Percentiles rank a stretch among this genome's conserved stretches.
Conservation (phyloP, 2,329 filamentous ascomycete species). For the Arthrobotrys sinensis region DNA sequence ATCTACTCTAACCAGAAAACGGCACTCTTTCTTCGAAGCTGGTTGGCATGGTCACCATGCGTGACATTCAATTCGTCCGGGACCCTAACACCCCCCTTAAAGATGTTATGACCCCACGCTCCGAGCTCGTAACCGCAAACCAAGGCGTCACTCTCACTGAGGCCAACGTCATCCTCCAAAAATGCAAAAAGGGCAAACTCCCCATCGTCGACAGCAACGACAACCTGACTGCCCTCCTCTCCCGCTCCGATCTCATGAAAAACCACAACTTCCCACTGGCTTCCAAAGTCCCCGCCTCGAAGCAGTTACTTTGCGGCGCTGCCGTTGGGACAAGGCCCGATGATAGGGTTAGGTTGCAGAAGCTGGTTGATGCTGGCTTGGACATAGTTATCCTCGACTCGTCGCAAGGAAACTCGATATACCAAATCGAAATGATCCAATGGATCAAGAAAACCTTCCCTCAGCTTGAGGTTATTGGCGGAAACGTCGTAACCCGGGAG, state of each 20-base stretch:
- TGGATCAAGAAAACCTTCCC: slow-evolving; percentile 92
- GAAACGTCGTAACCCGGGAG: slow-evolving; percentile 97
- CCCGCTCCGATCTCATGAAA: slow-evolving; percentile 96
- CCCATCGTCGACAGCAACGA: slow-evolving; percentile 87
- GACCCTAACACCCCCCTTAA: slow-evolving; percentile 80
- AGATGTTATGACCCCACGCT: slow-evolving; percentile 85
- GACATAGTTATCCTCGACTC: slow-evolving; percentile 96
- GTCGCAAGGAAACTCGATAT: slow-evolving; percentile 98
- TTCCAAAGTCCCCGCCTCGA: slow-evolving; percentile 95
- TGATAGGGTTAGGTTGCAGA: slow-evolving; percentile 87
- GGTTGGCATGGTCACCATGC: slow-evolving; percentile 95
- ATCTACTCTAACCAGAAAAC: slow-evolving; percentile 76
- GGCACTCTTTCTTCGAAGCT: slow-evolving; percentile 96
- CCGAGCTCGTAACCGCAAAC: slow-evolving; percentile 88
- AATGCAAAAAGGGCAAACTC: slow-evolving; percentile 98
- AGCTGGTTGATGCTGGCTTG: slow-evolving; percentile 92
- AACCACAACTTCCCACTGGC: slow-evolving; percentile 97
- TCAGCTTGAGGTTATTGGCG: slow-evolving; percentile 91
- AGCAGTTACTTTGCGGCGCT: slow-evolving; percentile 95
- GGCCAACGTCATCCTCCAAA: slow-evolving; percentile 91
- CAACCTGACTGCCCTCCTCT: slow-evolving; percentile 92
- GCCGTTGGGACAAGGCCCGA: slow-evolving; percentile 95
- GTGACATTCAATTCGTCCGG: slow-evolving; percentile 97
- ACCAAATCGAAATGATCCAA: slow-evolving; percentile 98
- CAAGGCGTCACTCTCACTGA: slow-evolving; percentile 86